phyloP scores from a whole-genome alignment of 1,284 basidiomycete species.

The Papiliotrema laurentii region DNA sequence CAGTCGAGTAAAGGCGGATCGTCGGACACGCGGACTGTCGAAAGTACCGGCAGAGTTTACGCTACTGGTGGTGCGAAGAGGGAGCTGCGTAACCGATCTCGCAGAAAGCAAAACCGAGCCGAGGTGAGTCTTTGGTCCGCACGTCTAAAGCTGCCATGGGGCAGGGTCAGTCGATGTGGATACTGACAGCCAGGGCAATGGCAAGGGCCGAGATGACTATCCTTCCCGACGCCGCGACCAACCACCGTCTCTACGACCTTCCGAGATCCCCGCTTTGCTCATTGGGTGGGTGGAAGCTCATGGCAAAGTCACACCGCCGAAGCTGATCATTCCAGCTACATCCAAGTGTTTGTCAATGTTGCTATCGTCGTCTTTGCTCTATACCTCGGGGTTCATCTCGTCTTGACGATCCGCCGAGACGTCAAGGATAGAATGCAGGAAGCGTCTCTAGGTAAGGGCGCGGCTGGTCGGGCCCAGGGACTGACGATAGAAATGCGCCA shows the following conservation, averaged over 20 bases:
- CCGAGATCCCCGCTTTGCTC: conserved; percentile 55
- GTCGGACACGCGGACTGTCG: too few species aligned
- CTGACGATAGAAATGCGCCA: conserved; percentile 67
- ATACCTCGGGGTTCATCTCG: conserved; percentile 77
- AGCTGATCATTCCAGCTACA: conserved; percentile 67
- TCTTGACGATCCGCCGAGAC: conserved; percentile 83
- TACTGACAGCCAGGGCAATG: too few species aligned
- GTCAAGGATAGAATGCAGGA: conserved; percentile 83
- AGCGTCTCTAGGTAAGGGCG: conserved; percentile 73
- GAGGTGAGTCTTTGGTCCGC: background rate
- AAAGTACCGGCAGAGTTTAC: too few species aligned
- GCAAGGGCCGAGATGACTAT: too few species aligned
- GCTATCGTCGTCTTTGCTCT: conserved; percentile 77
- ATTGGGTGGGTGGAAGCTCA: conserved; percentile 60
- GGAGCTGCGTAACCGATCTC: too few species aligned
- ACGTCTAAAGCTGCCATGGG: too few species aligned
- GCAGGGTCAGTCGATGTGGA: too few species aligned
- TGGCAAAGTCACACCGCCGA: conserved; percentile 14
- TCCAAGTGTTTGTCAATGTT: conserved; percentile 93
- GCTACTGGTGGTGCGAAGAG: too few species aligned
- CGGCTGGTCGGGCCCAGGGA: too few species aligned
- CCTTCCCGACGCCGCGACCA: too few species aligned
- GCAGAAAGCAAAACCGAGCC: too few species aligned
- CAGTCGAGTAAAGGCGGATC: too few species aligned
- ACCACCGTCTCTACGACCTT: conserved; percentile 36